Evolutionary conservation across 352 stramenopile genomes (phyloP).

Genomic region (Phytophthora cactorum): DNA sequence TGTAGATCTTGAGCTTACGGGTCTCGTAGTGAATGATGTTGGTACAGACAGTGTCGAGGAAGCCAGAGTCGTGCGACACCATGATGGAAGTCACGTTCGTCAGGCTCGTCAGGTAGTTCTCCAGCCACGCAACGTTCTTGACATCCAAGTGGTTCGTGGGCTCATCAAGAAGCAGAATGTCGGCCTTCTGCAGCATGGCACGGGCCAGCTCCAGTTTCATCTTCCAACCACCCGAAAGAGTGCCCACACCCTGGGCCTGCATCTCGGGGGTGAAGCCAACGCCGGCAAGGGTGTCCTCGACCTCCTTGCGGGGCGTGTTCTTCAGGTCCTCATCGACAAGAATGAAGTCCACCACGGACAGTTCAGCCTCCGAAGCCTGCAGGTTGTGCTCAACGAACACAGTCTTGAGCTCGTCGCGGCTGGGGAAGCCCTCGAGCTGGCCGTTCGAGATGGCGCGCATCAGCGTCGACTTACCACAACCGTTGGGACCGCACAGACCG

Average conservation of each 20-base stretch:
- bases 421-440: constrained; percentile 97
- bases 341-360: constrained; percentile 88
- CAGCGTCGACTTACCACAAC: constrained; percentile 96
- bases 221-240: constrained; percentile 96
- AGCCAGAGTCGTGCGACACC: constrained; percentile 97
- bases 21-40: constrained; percentile 99
- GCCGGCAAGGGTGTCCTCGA: constrained; percentile 90
- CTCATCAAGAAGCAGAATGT: constrained; percentile 97
- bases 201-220: constrained; percentile 96
- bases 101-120: constrained; percentile 91
- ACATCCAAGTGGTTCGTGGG: constrained; percentile 96
- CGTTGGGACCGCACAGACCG: constrained; percentile 94
- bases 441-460: constrained; percentile 96
- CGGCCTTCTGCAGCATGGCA: constrained; percentile 95
- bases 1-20: constrained; percentile 91
- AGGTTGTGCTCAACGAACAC: constrained; percentile 98
- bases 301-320: constrained; percentile 88
- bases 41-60: constrained; percentile 98
- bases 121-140: constrained; percentile 93
- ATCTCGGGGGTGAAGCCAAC: constrained; percentile 95
- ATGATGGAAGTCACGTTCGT: constrained; percentile 93
- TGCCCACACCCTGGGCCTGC: constrained; percentile 92
- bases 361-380: constrained; percentile 88
- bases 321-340: constrained; percentile 91
- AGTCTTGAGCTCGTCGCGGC: constrained; percentile 93